These are phyloP conservation scores for Phytophthora citricola DNA, from an alignment of 352 stramenopile species.

Conservation along the genomic window DNA sequence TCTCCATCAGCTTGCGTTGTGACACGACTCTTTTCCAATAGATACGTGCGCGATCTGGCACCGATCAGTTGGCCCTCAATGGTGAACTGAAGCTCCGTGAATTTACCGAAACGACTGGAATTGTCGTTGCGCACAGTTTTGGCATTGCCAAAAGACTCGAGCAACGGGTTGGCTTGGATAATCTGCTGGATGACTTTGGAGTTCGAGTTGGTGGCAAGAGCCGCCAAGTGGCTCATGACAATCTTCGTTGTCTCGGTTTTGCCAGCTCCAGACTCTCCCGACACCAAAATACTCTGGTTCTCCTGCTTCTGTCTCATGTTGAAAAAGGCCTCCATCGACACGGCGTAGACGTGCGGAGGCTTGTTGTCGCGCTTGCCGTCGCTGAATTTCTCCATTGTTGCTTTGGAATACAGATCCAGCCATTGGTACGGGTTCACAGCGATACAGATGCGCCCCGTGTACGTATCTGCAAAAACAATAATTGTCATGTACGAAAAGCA, in stretches of 20 bases:
- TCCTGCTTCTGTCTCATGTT: slow-evolving; percentile 75
- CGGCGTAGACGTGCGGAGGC: slow-evolving; percentile 84
- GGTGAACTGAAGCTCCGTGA: slow-evolving; percentile 87
- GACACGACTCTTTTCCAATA: slow-evolving; percentile 94
- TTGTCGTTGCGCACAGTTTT: slow-evolving; percentile 91
- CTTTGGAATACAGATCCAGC: slow-evolving; percentile 83
- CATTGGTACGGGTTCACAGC: slow-evolving; percentile 90
- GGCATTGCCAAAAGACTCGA: slow-evolving; percentile 89
- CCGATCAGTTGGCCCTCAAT: slow-evolving; percentile 78
- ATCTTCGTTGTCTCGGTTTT: slow-evolving; percentile 98
- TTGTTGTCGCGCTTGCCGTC: slow-evolving; percentile 79
- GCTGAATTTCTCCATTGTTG: slow-evolving; percentile 75
- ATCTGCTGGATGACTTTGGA: slow-evolving; percentile 95
- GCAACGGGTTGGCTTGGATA: slow-evolving; percentile 91
- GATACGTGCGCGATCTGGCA: slow-evolving; percentile 87
- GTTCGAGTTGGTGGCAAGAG: slow-evolving; percentile 79
- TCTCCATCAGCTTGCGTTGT: slow-evolving; percentile 85
- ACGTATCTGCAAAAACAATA: slow-evolving; percentile 61
- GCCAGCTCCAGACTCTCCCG: slow-evolving; percentile 94
- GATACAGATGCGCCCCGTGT: slow-evolving; percentile 90
- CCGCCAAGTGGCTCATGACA: slow-evolving; percentile 94
- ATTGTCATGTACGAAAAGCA: slow-evolving; percentile 10
- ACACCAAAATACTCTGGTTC: slow-evolving; percentile 97
- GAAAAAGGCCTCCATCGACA: slow-evolving; percentile 89
- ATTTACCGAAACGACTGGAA: slow-evolving; percentile 87